Evolutionary conservation across 768 basidiomycete species (phyloP).

Genomic region (Lactarius hengduanensis): DNA sequence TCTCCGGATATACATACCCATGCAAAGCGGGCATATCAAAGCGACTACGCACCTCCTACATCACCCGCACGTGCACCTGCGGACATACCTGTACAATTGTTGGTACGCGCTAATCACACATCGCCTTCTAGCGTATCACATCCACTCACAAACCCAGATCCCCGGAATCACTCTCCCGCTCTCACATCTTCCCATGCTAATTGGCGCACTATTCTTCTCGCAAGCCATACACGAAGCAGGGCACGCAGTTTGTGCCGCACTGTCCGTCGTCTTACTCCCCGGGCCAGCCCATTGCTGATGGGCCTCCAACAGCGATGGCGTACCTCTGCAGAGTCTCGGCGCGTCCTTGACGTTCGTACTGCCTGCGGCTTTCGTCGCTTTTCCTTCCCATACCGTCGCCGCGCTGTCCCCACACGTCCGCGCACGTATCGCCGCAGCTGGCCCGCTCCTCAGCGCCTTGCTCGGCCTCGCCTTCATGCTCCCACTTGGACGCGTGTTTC

Average conservation of each 20-base stretch:
- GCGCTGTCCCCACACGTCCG: conserved; percentile 44
- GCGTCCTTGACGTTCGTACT: conserved; percentile 59
- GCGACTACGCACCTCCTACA: conserved; percentile 7
- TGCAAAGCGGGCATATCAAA: conserved; percentile 10
- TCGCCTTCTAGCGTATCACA: not conserved
- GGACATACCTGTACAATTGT: conserved; percentile 20
- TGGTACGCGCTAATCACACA: conserved; percentile 19
- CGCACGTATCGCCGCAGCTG: conserved; percentile 66
- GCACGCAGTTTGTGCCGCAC: conserved; percentile 71
- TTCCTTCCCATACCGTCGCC: conserved; percentile 46
- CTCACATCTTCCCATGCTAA: conserved; percentile 63
- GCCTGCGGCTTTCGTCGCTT: conserved; percentile 73
- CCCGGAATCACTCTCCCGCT: conserved; percentile 81
- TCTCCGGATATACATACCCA: not conserved
- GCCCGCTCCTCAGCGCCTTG: conserved; percentile 75
- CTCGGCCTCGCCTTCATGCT: conserved; percentile 51
- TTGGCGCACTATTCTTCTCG: conserved; percentile 57
- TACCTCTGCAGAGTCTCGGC: conserved; percentile 62
- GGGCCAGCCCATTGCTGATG: not conserved
- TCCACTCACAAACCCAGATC: conserved; percentile 46
- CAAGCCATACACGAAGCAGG: conserved; percentile 82
- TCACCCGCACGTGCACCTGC: not conserved
- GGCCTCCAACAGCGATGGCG: conserved; percentile 48
- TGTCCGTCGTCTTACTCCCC: conserved; percentile 46
- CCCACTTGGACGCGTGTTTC: conserved; percentile 22